Evolutionary conservation across 768 basidiomycete species (phyloP).

Genomic region (Boletus coccyginus): DNA sequence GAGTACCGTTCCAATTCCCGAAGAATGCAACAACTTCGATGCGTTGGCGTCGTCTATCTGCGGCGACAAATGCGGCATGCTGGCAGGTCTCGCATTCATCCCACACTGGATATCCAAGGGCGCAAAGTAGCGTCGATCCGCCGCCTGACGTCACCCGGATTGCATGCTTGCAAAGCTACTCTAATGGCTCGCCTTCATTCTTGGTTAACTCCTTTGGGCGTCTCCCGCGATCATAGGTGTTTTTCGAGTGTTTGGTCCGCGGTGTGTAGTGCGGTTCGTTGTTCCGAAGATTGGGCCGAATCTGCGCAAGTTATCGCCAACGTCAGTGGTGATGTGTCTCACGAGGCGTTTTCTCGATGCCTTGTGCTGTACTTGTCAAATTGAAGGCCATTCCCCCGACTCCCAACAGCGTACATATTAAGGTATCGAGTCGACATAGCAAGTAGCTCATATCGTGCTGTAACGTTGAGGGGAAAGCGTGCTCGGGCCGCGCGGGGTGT

Average conservation of each 20-base stretch:
- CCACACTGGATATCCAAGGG: not conserved
- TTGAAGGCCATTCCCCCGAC: no score
- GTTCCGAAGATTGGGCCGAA: no score
- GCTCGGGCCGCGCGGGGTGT: not conserved
- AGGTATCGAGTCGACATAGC: no score
- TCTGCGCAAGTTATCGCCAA: no score
- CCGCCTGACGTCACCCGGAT: not conserved
- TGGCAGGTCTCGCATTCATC: not conserved
- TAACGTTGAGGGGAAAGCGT: not conserved
- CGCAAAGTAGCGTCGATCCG: not conserved
- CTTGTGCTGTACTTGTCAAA: no score
- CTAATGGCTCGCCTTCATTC: not conserved
- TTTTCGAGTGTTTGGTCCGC: no score
- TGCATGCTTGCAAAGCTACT: not conserved
- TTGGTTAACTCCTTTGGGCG: no score
- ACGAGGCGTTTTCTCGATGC: no score
- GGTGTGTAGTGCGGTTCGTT: no score
- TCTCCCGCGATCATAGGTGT: no score
- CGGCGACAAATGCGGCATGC: not conserved
- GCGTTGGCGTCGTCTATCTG: not conserved
- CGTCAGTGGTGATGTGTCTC: no score
- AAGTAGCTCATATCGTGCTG: not conserved
- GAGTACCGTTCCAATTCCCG: not conserved
- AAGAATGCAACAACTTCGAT: not conserved
- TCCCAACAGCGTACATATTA: no score